Conservation (phyloP, 139 green algal genomes). For the Tetraselmis striata region DNA sequence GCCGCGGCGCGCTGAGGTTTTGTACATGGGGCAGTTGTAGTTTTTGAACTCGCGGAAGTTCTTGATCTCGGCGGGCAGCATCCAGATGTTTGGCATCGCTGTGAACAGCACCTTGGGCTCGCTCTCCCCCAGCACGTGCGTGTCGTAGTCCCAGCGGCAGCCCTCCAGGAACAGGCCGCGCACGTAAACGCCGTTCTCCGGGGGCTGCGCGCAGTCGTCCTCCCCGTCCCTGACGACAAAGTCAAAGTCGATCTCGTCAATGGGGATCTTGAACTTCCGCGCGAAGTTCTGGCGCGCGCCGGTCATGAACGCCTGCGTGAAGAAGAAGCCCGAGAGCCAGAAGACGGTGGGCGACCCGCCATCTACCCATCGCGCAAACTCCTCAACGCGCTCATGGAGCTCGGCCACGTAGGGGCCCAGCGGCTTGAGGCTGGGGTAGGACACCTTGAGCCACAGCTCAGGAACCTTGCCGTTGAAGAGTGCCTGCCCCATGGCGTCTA, state of each 20-base stretch:
- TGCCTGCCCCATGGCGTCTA: constrained; percentile 47
- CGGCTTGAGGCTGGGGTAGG: constrained; percentile 68
- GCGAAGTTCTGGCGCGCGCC: constrained; percentile 76
- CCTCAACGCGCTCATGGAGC: constrained; percentile 49
- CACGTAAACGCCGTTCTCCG: constrained; percentile 66
- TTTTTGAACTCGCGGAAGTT: constrained; percentile 41
- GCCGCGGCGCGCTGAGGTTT: constrained; percentile 60
- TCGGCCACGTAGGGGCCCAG: constrained; percentile 68
- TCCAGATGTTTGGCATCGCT: constrained; percentile 59
- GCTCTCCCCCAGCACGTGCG: constrained; percentile 53
- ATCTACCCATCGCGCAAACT: constrained; percentile 68
- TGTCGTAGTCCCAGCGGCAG: constrained; percentile 43
- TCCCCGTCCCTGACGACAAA: constrained; percentile 61
- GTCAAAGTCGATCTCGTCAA: constrained; percentile 78
- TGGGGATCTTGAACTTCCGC: constrained; percentile 46
- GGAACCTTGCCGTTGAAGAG: constrained; percentile 29
- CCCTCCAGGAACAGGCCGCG: constrained; percentile 74
- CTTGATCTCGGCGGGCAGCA: constrained; percentile 44
- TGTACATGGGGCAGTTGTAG: constrained; percentile 77
- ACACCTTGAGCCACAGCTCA: constrained; percentile 57
- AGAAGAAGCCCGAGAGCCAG: constrained; percentile 82
- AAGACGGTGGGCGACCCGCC: constrained; percentile 51
- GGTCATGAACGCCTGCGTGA: constrained; percentile 81
- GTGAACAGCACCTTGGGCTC: constrained; percentile 69
- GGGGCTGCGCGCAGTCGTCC: constrained; percentile 20